These are phyloP conservation scores for Pichia thaimueangensis DNA, from an alignment of 805 yeast genomes.

Conservation along the genomic window DNA sequence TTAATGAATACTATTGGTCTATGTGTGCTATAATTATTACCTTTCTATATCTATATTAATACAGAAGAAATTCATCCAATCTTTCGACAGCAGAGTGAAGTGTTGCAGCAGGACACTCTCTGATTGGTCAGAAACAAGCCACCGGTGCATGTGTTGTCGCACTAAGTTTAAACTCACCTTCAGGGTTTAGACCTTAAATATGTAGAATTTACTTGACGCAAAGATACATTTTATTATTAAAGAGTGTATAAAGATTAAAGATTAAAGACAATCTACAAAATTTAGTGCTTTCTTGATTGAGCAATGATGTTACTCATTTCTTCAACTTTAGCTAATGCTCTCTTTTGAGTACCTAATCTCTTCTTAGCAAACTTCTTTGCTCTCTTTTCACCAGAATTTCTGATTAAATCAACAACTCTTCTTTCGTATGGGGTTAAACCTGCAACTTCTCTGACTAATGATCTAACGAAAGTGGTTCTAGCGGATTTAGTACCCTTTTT, in stretches of 20 bases:
- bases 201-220: not conserved
- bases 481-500: constrained; percentile 95
- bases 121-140: no score
- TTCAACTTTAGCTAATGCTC: constrained; percentile 99
- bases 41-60: no score
- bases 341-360: constrained; percentile 99
- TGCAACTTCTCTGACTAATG: constrained; percentile 91
- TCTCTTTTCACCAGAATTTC: constrained; percentile 99
- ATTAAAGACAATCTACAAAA: constrained; percentile 7
- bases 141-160: no score
- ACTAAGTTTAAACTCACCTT: no score
- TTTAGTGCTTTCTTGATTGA: constrained; percentile 90
- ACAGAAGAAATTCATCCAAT: no score
- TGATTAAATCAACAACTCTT: constrained; percentile 97
- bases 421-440: constrained; percentile 99
- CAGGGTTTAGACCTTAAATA: no score
- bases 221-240: constrained; percentile 2
- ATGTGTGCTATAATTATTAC: no score
- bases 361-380: constrained; percentile 99
- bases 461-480: constrained; percentile 94
- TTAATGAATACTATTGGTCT: no score
- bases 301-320: constrained; percentile 95
- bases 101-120: no score
- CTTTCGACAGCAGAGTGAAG: no score
- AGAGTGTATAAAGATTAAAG: constrained; percentile 5